A percentile compares a stretch with the other conserved stretches of the same genome.
phyloP scores from a whole-genome alignment of 352 stramenopile species.

The Elongisporangium prolatum region DNA sequence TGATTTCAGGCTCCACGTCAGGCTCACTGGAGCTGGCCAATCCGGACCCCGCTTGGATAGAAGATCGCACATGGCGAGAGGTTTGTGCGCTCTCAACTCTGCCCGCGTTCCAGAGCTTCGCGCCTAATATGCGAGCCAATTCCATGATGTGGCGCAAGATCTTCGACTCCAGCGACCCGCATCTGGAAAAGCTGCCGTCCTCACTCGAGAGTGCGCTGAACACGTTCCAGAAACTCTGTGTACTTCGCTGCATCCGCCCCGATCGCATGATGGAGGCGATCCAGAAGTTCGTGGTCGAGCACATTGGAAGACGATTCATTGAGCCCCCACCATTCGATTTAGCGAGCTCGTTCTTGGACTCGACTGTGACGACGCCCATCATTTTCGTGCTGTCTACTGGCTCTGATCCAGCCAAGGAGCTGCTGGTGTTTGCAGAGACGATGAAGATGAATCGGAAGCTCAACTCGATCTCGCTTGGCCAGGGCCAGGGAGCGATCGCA shows the following conservation, averaged over 20 bases:
- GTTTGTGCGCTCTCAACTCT: slow-evolving; percentile 28
- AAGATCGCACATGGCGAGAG: slow-evolving; percentile 26
- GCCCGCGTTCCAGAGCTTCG: slow-evolving; percentile 28
- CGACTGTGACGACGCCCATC: slow-evolving; percentile 82
- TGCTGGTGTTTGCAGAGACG: slow-evolving; percentile 80
- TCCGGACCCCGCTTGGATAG: slow-evolving; percentile 30
- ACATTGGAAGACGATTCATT: slow-evolving; percentile 89
- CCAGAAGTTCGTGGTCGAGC: slow-evolving; percentile 85
- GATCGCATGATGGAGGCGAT: slow-evolving; percentile 88
- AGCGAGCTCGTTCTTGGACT: slow-evolving; percentile 76
- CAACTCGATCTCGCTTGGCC: slow-evolving; percentile 87
- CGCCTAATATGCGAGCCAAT: slow-evolving; percentile 29
- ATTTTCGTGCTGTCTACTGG: slow-evolving; percentile 91
- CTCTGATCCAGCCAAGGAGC: slow-evolving; percentile 85
- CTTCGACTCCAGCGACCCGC: slow-evolving; percentile 78
- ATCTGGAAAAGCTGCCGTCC: slow-evolving; percentile 71
- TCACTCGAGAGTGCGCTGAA: slow-evolving; percentile 56
- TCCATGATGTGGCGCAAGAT: slow-evolving; percentile 55
- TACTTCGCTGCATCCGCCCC: slow-evolving; percentile 70
- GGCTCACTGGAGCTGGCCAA: slow-evolving; percentile 23
- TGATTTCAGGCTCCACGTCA: slow-evolving; percentile 62
- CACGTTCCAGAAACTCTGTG: slow-evolving; percentile 79
- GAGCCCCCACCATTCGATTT: slow-evolving; percentile 84
- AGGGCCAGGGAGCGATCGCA: slow-evolving; percentile 85
- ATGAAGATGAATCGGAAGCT: slow-evolving; percentile 85